phyloP scores from a whole-genome alignment of 1,284 basidiomycete species.

The Sporisorium iseilematis-ciliati region DNA sequence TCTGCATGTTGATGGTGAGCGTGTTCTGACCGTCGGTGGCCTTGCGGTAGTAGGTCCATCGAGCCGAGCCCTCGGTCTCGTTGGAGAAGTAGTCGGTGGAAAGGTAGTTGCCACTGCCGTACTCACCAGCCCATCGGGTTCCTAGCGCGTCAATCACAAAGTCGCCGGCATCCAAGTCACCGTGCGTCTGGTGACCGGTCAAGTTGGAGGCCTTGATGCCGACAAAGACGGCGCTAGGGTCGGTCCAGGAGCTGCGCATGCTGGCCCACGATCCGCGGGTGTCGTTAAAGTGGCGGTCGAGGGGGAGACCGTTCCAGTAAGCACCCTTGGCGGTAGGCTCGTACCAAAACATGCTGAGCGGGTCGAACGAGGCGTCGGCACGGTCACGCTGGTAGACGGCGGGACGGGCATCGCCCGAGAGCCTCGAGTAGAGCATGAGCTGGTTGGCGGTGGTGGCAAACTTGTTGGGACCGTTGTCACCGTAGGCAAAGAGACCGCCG shows the following conservation, averaged over 20 bases:
- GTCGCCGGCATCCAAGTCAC: slow-evolving; percentile 91
- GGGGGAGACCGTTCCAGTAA: slow-evolving; percentile 86
- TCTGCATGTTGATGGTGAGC: slow-evolving; percentile 80
- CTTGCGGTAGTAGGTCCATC: slow-evolving; percentile 81
- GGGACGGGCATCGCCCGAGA: slow-evolving; percentile 75
- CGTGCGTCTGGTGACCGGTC: slow-evolving; percentile 84
- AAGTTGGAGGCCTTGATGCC: slow-evolving; percentile 87
- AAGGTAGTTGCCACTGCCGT: slow-evolving; percentile 88
- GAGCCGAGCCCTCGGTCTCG: slow-evolving; percentile 51
- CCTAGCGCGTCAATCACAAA: slow-evolving; percentile 96
- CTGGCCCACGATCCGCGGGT: slow-evolving; percentile 82
- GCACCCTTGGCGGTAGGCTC: slow-evolving; percentile 83
- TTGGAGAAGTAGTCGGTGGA: slow-evolving; percentile 69
- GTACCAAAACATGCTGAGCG: slow-evolving; percentile 98
- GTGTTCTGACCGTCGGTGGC: slow-evolving; percentile 97
- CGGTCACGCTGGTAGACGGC: slow-evolving; percentile 93
- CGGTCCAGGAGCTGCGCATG: slow-evolving; percentile 92
- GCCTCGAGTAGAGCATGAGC: slow-evolving; percentile 61
- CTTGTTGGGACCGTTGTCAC: slow-evolving; percentile 96
- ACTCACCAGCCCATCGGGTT: slow-evolving; percentile 93
- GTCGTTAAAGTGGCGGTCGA: slow-evolving; percentile 83
- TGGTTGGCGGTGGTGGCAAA: slow-evolving; percentile 74
- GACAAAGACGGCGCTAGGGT: slow-evolving; percentile 83
- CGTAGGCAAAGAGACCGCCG: slow-evolving; percentile 89
- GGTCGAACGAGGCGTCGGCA: slow-evolving; percentile 81